phyloP scores from a whole-genome alignment of 768 basidiomycete species.

The Hebeloma cylindrosporum region DNA sequence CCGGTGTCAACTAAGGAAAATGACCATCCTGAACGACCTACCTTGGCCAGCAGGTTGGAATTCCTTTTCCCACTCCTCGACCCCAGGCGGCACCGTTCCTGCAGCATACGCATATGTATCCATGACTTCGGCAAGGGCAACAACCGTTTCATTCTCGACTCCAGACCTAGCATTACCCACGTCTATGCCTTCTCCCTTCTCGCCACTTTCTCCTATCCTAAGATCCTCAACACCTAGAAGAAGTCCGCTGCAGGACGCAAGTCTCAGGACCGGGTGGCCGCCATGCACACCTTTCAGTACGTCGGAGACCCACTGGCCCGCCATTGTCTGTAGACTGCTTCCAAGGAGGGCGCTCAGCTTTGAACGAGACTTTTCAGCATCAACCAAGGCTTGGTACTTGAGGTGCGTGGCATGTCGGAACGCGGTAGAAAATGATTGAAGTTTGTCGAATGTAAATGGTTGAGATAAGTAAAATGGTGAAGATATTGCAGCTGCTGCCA shows the following conservation, averaged over 20 bases:
- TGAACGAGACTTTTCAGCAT: conserved; percentile 34
- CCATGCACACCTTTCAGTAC: conserved; percentile 63
- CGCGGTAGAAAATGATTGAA: conserved; percentile 51
- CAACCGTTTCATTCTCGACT: conserved; percentile 65
- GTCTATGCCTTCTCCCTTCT: conserved; percentile 24
- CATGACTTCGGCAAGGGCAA: conserved; percentile 74
- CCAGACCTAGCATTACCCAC: conserved; percentile 33
- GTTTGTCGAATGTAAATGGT: conserved; percentile 44
- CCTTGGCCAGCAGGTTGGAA: conserved; percentile 56
- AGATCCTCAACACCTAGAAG: conserved; percentile 64
- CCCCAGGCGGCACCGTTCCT: conserved; percentile 23
- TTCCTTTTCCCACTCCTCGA: conserved; percentile 63
- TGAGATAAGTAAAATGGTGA: conserved; percentile 51
- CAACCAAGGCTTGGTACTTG: conserved; percentile 42
- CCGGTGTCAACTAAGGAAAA: conserved; percentile 3
- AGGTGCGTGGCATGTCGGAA: conserved; percentile 63
- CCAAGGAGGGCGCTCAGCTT: conserved; percentile 37
- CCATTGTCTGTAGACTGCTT: conserved; percentile 36
- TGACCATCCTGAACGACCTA: conserved; percentile 24
- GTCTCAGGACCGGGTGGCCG: conserved; percentile 58
- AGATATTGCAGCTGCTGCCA: conserved; percentile 55
- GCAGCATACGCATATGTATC: conserved; percentile 47
- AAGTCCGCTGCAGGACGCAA: conserved; percentile 65
- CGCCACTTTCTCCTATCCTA: conserved; percentile 30
- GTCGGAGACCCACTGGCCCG: conserved; percentile 51